Evolutionary conservation across 2,329 filamentous ascomycete genomes (phyloP).

Genomic region (Chaetomium sp.): DNA sequence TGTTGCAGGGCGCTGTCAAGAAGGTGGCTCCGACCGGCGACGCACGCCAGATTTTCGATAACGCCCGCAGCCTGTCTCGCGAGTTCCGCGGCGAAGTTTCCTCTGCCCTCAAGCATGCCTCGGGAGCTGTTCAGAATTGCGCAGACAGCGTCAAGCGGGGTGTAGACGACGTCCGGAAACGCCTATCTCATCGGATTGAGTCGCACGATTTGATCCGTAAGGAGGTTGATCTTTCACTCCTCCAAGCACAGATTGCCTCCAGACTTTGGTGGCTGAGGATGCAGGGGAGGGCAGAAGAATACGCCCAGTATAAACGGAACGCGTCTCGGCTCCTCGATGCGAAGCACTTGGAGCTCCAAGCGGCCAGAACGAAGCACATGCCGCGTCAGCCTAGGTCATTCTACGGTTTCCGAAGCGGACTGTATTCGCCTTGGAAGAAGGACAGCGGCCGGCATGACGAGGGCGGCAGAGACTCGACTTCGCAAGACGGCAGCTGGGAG

Average conservation of each 20-base stretch:
- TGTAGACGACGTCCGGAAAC: slow-evolving; percentile 40
- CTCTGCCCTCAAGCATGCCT: slow-evolving; percentile 38
- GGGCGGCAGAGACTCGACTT: neutral
- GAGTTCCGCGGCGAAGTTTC: slow-evolving; percentile 39
- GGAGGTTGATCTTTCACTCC: slow-evolving; percentile 49
- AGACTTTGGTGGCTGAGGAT: slow-evolving; percentile 60
- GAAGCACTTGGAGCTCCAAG: slow-evolving; percentile 25
- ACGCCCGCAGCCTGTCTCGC: slow-evolving; percentile 38
- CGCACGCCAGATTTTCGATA: slow-evolving; percentile 35
- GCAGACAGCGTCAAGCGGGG: slow-evolving; percentile 34
- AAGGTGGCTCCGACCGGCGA: slow-evolving; percentile 46
- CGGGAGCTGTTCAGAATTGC: slow-evolving; percentile 34
- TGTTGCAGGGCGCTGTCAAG: slow-evolving; percentile 45
- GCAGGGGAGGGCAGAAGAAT: slow-evolving; percentile 51
- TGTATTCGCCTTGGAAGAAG: slow-evolving; percentile 9
- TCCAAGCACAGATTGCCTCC: slow-evolving; percentile 58
- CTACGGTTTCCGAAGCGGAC: slow-evolving; percentile 13
- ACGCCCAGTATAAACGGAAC: slow-evolving; percentile 50
- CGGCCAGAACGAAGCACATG: slow-evolving; percentile 9
- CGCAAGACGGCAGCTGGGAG: slow-evolving; percentile 13
- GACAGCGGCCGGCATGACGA: neutral
- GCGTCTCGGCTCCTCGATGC: slow-evolving; percentile 46
- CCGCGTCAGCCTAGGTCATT: slow-evolving; percentile 5
- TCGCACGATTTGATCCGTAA: slow-evolving; percentile 44
- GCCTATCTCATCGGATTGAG: slow-evolving; percentile 40